A percentile compares a stretch with the other conserved stretches of the same genome.
phyloP scores from a whole-genome alignment of 2,329 filamentous ascomycete species.

The Didymosphaeria variabile region DNA sequence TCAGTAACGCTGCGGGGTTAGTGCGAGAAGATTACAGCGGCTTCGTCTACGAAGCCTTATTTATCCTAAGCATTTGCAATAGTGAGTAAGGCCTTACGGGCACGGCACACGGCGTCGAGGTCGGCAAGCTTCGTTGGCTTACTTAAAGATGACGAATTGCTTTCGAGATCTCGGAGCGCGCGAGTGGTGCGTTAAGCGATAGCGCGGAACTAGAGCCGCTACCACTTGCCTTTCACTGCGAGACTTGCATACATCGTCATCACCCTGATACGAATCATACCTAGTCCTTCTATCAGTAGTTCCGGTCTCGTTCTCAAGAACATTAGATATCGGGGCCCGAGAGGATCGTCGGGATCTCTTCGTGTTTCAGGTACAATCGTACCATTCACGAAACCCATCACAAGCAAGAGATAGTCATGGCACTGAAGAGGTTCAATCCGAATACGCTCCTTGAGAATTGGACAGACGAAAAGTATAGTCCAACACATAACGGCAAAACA shows the following conservation, averaged over 20 bases:
- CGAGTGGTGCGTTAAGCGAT: conserved; percentile 32
- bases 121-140: conserved; percentile 29
- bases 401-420: conserved; percentile 25
- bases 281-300: background rate
- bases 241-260: background rate
- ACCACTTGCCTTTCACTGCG: conserved; percentile 10
- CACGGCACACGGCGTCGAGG: conserved; percentile 11
- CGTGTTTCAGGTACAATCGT: background rate
- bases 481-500: conserved; percentile 32
- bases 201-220: conserved; percentile 16
- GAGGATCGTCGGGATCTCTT: background rate
- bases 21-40: conserved; percentile 34
- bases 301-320: background rate
- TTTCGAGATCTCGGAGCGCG: conserved; percentile 22
- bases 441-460: conserved; percentile 56
- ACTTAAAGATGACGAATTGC: conserved; percentile 43
- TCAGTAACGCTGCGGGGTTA: conserved; percentile 25
- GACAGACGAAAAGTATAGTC: conserved; percentile 48
- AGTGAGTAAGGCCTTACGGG: conserved; percentile 43
- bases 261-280: background rate
- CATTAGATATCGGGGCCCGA: background rate
- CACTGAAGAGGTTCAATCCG: conserved; percentile 53
- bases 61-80: conserved; percentile 43
- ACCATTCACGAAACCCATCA: background rate
- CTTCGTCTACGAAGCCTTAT: conserved; percentile 31